Evolutionary conservation across 352 stramenopile genomes (phyloP), one percentile per base, ranked within the genome.

Genomic region (Phytopythium mirpurense): DNA sequence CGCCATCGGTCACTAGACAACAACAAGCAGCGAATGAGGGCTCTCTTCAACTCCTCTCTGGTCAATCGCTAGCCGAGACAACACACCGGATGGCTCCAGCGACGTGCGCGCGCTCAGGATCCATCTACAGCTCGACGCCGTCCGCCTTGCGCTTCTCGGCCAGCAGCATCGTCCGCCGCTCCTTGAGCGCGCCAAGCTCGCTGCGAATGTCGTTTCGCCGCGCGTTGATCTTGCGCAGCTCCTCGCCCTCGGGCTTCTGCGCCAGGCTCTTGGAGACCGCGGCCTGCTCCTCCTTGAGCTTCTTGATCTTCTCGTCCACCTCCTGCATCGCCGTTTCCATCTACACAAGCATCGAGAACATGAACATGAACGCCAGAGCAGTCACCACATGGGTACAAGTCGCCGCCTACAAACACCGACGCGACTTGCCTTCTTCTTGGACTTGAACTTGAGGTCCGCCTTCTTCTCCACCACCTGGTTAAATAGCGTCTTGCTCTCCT

Each of bases 381-480:
- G 3, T 38, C 5, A 41, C 1, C 16, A n/a, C n/a, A n/a, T n/a
- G n/a, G n/a, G n/a, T n/a, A n/a, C n/a, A 23, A 34, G 1, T 1
- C 19, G 23, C 2, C 27, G 27, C 46, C 6, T 21, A 64, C 11
- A 50, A 53, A 36, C 23, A 16, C 29, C 29, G 36, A 56, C 26
- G 16, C 23, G 15, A 40, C 21, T 29, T 67, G 86, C 77, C 77
- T 92, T 92, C 57, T 90, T 87, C 68, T 94, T 94, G 10, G 81
- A 92, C 68, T 94, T 87, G 62, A 94, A 89, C 54, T 91, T 90
- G 49, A 94, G 58, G 57, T 94, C 84, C 38, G 84, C 83, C 63
- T 94, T 94, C 72, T 91, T 92, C 61, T 94, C 82, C 31, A 94
- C 84, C 42, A 94, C 84, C 68, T 88, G 75, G 57, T 88, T 94